Conservation (phyloP, 1,139 yeast genomes). For the Geotrichum restrictum region DNA sequence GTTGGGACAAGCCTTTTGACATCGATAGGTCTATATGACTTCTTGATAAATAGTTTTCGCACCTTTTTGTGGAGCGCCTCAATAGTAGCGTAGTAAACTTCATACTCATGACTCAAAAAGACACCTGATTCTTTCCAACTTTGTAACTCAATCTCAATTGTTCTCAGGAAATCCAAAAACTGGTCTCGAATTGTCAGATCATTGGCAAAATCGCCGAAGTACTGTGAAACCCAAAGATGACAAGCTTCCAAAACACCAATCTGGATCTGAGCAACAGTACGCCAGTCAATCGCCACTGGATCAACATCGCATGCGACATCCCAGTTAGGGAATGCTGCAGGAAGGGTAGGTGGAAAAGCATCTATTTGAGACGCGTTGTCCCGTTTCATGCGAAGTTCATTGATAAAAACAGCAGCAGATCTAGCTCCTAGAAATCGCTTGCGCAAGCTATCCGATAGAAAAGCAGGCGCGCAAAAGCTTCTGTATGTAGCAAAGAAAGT, state of each 20-base stretch:
- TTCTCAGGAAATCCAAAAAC: conserved; percentile 62
- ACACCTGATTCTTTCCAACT: conserved; percentile 51
- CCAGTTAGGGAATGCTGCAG: conserved; percentile 40
- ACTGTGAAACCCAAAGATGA: conserved; percentile 65
- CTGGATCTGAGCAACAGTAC: conserved; percentile 66
- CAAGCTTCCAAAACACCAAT: conserved; percentile 78
- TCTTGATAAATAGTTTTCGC: conserved; percentile 69
- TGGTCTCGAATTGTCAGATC: conserved; percentile 58
- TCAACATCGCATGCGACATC: conserved; percentile 34
- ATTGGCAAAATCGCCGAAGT: conserved; percentile 70
- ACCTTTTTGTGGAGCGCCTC: conserved; percentile 63
- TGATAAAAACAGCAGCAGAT: conserved; percentile 53
- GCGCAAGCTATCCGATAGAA: conserved; percentile 49
- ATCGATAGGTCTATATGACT: conserved; percentile 69
- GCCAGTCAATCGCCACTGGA: conserved; percentile 46
- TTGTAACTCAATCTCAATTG: conserved; percentile 62
- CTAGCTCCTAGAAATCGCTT: conserved; percentile 56
- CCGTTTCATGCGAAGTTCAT: neutral
- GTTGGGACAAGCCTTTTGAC: conserved; percentile 30
- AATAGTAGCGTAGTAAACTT: conserved; percentile 38
- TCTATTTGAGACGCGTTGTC: neutral
- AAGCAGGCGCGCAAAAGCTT: conserved; percentile 55
- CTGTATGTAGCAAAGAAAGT: conserved; percentile 65
- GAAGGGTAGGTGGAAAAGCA: neutral
- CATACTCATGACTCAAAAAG: conserved; percentile 36